Evolutionary conservation across 1,139 yeast genomes (phyloP).

Genomic region (Taiozyma onychis): DNA sequence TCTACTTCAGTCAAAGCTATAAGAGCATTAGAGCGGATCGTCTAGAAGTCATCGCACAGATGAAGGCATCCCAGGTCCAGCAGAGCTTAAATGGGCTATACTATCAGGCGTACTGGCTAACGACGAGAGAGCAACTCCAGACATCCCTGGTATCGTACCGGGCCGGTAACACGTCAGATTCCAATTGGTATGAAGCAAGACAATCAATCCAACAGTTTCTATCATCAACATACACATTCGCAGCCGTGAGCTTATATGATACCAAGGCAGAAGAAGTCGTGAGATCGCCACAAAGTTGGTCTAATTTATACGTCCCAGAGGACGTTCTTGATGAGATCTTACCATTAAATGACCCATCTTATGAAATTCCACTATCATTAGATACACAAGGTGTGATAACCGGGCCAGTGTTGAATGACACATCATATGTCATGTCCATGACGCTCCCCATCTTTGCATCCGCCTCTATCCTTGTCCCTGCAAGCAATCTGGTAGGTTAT

Average conservation of each 20-base stretch:
- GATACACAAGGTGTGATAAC: conserved; percentile 41
- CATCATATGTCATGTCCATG: conserved; percentile 32
- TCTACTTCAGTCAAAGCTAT: conserved; percentile 65
- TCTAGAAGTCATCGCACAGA: conserved; percentile 69
- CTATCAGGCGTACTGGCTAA: conserved; percentile 68
- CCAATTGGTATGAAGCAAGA: conserved; percentile 39
- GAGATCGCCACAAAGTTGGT: conserved; percentile 34
- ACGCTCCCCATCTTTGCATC: conserved; percentile 66
- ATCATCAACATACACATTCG: conserved; percentile 55
- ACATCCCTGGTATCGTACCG: conserved; percentile 53
- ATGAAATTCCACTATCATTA: conserved; percentile 39
- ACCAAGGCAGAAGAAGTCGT: conserved; percentile 34
- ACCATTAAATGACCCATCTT: conserved; percentile 41
- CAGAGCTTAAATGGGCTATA: conserved; percentile 60
- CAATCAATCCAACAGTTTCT: conserved; percentile 52
- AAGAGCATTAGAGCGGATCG: conserved; percentile 63
- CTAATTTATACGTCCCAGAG: conserved; percentile 29
- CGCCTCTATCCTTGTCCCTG: conserved; percentile 57
- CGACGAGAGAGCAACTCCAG: conserved; percentile 56
- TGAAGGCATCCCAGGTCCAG: conserved; percentile 72
- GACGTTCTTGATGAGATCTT: conserved; percentile 34
- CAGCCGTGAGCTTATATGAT: conserved; percentile 68
- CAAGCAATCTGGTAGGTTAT: conserved; percentile 65
- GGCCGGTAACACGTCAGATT: conserved; percentile 62
- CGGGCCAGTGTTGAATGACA: conserved; percentile 51